A percentile compares a stretch with the other conserved stretches of the same genome.
Evolutionary conservation across 2,329 filamentous ascomycete species (phyloP).

Genomic region (Sclerotinia glacialis): DNA sequence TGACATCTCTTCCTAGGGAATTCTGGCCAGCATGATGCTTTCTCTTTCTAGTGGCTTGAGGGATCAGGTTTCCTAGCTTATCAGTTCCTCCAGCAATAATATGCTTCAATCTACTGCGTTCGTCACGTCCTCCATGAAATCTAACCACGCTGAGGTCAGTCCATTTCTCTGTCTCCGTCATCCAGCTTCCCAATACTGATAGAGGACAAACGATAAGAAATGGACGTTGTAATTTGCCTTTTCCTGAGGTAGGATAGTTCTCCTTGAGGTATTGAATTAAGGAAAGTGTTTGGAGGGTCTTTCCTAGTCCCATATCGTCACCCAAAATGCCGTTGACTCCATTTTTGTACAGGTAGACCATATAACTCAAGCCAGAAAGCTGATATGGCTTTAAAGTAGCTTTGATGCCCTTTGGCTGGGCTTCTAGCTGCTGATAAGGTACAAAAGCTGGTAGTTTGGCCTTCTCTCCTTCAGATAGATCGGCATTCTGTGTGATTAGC

Average conservation of each 20-base stretch:
- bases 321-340: constrained; percentile 43
- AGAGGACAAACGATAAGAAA: constrained; percentile 51
- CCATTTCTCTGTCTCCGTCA: constrained; percentile 48
- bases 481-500: constrained; percentile 34
- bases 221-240: constrained; percentile 43
- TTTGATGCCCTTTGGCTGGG: constrained; percentile 41
- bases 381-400: constrained; percentile 53
- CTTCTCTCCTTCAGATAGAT: constrained; percentile 30
- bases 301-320: constrained; percentile 52
- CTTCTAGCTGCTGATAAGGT: constrained; percentile 36
- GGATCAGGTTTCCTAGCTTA: constrained; percentile 43
- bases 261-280: constrained; percentile 50
- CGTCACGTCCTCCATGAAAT: constrained; percentile 47
- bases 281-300: constrained; percentile 49
- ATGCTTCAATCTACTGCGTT: constrained; percentile 47
- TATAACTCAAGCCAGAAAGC: constrained; percentile 49
- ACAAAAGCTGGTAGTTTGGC: constrained; percentile 27
- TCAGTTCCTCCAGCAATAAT: constrained; percentile 47
- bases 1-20: constrained; percentile 22
- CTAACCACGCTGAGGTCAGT: constrained; percentile 46
- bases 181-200: constrained; percentile 50
- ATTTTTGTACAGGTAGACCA: constrained; percentile 47
- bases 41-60: constrained; percentile 33
- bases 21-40: constrained; percentile 25
- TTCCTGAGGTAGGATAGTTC: constrained; percentile 38